phyloP scores from a whole-genome alignment of 176 grass and related monocot genomes.

The Phoenix dactylifera region DNA sequence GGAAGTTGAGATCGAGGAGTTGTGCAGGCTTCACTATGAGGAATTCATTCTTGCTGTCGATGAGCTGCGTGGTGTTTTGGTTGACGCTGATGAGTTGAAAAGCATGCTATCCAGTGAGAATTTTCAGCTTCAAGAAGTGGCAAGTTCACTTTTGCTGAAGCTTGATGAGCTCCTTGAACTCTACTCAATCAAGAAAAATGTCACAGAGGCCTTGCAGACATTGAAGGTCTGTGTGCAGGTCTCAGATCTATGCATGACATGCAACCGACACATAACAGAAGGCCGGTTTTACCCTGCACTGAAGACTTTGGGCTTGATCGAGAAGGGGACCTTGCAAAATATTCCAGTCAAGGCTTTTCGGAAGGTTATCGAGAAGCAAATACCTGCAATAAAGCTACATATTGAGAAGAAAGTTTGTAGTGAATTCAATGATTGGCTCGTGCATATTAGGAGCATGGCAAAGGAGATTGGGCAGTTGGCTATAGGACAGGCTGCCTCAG shows the following conservation, averaged over 20 bases:
- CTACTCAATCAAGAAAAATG: slow-evolving; percentile 46
- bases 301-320: slow-evolving; percentile 65
- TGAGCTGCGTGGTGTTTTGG: slow-evolving; percentile 66
- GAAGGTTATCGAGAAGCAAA: slow-evolving; percentile 54
- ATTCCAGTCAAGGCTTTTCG: slow-evolving; percentile 54
- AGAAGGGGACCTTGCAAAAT: slow-evolving; percentile 52
- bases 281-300: slow-evolving; percentile 43
- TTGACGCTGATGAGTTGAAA: slow-evolving; percentile 80
- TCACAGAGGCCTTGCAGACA: slow-evolving; percentile 31
- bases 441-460: slow-evolving; percentile 51
- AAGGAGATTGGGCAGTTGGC: slow-evolving; percentile 62
- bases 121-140: slow-evolving; percentile 48
- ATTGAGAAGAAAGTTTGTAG: slow-evolving; percentile 69
- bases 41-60: slow-evolving; percentile 90
- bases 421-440: slow-evolving; percentile 82
- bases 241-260: slow-evolving; percentile 42
- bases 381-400: slow-evolving; percentile 52
- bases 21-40: slow-evolving; percentile 80
- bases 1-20: slow-evolving; percentile 85
- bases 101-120: slow-evolving; percentile 44
- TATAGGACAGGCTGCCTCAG: slow-evolving; percentile 46
- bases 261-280: slow-evolving; percentile 47
- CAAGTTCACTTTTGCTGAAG: slow-evolving; percentile 35
- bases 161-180: slow-evolving; percentile 56
- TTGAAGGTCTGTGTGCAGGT: slow-evolving; percentile 58